Evolutionary conservation across 352 stramenopile species (phyloP), one percentile per base, ranked within the genome.

Genomic region (Globisporangium echinulatum): DNA sequence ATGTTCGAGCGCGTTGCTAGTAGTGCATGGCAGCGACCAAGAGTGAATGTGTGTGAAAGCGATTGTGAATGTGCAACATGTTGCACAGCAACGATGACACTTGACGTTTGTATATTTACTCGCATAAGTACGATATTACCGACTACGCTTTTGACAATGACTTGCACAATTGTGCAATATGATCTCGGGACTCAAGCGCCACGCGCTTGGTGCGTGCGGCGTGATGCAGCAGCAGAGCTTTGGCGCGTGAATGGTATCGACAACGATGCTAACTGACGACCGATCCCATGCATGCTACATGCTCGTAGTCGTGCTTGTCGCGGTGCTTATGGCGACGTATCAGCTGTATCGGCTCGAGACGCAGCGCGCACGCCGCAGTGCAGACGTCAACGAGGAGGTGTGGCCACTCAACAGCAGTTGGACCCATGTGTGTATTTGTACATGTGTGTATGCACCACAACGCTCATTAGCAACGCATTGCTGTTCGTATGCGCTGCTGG

Each of bases 241-340:
- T 44, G 25, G 25, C 25, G 25, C 25, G 1, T 33, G 25, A 3
- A 33, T 33, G 25, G 25, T 33, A 33, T 33, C 25, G 25, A 33
- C 25, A 33, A 33, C 25, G 25, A 33, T 33, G 25, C 25, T 33
- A 33, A 33, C 25, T 33, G 2, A 3, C 25, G 25, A 33, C 25
- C 2, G 2, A 33, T 33, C 2, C 25, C 25, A 33, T 33, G 25
- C 15, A 56, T 38, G 15, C 3, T 39, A 47, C 15, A 8, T 46
- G 43, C 46, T 37, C 15, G 19, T 19, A 91, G 81, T 88, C 60
- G 69, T 89, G 49, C 8, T 84, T 25, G 58, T 88, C 37, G 81
- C 79, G 11, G 64, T 89, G 54, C 54, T 86, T 47, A 63, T 85
- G 15, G 75, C 79, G 33, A 74, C 77, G 43, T 89, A 84, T 56